Conservation (phyloP, 78 protist species). For the Dictyostelium brefeldianum region DNA sequence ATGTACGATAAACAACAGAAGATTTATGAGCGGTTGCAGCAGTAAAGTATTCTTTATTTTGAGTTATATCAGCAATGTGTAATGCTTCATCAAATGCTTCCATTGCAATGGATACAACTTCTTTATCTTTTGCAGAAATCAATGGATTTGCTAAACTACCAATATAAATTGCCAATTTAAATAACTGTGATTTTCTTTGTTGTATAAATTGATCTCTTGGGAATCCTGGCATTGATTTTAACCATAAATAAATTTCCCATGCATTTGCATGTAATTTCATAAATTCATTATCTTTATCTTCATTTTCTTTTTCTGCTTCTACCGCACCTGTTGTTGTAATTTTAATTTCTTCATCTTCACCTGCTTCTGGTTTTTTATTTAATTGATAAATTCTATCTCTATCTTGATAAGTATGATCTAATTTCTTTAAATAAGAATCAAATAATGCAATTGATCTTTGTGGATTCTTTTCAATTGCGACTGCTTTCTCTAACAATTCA, state of each 20-base stretch:
- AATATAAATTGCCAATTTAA: slow-evolving; percentile 48
- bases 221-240: slow-evolving; percentile 40
- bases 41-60: slow-evolving; percentile 61
- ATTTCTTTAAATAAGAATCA: slow-evolving; percentile 25
- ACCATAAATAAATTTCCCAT: slow-evolving; percentile 74
- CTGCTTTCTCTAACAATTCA: slow-evolving; percentile 22
- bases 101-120: slow-evolving; percentile 35
- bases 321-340: not conserved
- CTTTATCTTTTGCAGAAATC: slow-evolving; percentile 54
- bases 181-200: slow-evolving; percentile 21
- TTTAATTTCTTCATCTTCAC: not conserved
- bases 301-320: not conserved
- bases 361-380: not conserved
- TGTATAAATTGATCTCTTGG: slow-evolving; percentile 31
- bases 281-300: slow-evolving; percentile 30
- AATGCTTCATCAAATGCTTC: slow-evolving; percentile 79
- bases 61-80: slow-evolving; percentile 39
- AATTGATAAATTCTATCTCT: slow-evolving; percentile 66
- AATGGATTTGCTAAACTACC: slow-evolving; percentile 69
- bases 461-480: not conserved
- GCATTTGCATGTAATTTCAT: slow-evolving; percentile 59
- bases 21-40: slow-evolving; percentile 74
- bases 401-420: slow-evolving; percentile 60
- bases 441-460: slow-evolving; percentile 35
- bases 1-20: slow-evolving; percentile 54